These are phyloP conservation scores for Talaromyces proteolyticus DNA, from an alignment of 495 filamentous ascomycete genomes.

Conservation along the genomic window DNA sequence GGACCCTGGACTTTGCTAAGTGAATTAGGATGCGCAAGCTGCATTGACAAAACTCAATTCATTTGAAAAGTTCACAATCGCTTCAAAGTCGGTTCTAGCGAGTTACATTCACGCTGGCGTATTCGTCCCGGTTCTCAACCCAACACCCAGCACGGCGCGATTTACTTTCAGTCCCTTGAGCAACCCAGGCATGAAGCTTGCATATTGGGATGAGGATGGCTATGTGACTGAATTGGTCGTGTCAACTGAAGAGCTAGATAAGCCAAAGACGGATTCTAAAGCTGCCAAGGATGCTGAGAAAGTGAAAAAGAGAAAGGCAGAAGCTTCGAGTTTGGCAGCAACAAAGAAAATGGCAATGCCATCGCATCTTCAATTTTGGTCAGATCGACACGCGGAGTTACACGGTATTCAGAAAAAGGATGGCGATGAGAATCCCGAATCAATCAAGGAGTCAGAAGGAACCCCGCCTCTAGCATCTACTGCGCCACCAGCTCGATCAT, in stretches of 20 bases:
- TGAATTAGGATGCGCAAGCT: conserved; percentile 65
- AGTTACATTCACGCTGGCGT: conserved; percentile 84
- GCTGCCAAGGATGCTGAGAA: conserved; percentile 49
- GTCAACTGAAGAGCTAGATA: conserved; percentile 41
- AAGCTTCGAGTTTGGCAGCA: conserved; percentile 29
- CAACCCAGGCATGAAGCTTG: conserved; percentile 63
- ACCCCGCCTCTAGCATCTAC: conserved; percentile 9
- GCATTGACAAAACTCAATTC: conserved; percentile 70
- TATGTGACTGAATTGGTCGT: conserved; percentile 65
- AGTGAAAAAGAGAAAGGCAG: conserved; percentile 67
- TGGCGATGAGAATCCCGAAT: conserved; percentile 17
- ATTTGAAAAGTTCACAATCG: conserved; percentile 79
- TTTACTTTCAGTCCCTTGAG: conserved; percentile 70
- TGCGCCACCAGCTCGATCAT: conserved; percentile 48
- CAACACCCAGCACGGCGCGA: conserved; percentile 41
- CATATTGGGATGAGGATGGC: conserved; percentile 81
- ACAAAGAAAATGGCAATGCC: conserved; percentile 49
- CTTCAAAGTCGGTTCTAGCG: conserved; percentile 66
- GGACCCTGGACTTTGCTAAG: too few species aligned
- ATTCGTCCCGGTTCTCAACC: conserved; percentile 70
- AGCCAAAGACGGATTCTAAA: conserved; percentile 25
- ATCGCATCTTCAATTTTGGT: conserved; percentile 81
- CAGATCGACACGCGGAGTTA: conserved; percentile 77
- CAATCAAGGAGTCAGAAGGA: conserved; percentile 8
- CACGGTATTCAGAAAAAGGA: conserved; percentile 51